A percentile compares a stretch with the other conserved stretches of the same genome.
Conservation (phyloP, 1,139 yeast genomes). For the Nadsonia commutata region DNA sequence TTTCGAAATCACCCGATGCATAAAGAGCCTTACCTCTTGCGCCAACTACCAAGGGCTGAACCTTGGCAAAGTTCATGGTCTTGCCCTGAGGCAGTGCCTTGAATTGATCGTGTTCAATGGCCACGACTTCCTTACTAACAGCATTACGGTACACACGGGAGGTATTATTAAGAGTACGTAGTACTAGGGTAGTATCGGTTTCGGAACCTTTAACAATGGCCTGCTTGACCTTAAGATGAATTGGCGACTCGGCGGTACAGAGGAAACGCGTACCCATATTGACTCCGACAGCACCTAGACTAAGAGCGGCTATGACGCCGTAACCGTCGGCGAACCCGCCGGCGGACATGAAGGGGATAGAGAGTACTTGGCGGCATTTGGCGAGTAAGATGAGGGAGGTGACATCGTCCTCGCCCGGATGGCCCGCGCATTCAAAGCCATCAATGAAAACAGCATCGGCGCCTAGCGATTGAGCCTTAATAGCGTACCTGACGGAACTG, state of each 20-base stretch:
- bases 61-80: constrained; percentile 16
- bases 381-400: constrained; percentile 20
- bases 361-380: constrained; percentile 17
- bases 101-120: constrained; percentile 13
- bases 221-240: constrained; percentile 20
- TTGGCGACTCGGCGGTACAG: constrained; percentile 23
- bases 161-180: constrained; percentile 21
- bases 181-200: constrained; percentile 20
- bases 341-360: constrained; percentile 22
- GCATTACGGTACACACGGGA: constrained; percentile 21
- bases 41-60: constrained; percentile 19
- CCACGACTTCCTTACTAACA: constrained; percentile 19
- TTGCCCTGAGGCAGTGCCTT: constrained; percentile 9
- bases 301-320: constrained; percentile 23
- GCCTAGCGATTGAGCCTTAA: constrained; percentile 21
- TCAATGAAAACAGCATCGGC: constrained; percentile 24
- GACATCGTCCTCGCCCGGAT: constrained; percentile 25
- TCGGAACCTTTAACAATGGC: constrained; percentile 21
- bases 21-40: constrained; percentile 20
- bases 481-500: constrained; percentile 20
- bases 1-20: constrained; percentile 19
- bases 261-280: constrained; percentile 25
- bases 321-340: constrained; percentile 26
- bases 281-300: constrained; percentile 22
- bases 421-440: constrained; percentile 26